phyloP scores from a whole-genome alignment of 371 early-diverging fungal genomes.

The Apophysomyces trapeziformis region DNA sequence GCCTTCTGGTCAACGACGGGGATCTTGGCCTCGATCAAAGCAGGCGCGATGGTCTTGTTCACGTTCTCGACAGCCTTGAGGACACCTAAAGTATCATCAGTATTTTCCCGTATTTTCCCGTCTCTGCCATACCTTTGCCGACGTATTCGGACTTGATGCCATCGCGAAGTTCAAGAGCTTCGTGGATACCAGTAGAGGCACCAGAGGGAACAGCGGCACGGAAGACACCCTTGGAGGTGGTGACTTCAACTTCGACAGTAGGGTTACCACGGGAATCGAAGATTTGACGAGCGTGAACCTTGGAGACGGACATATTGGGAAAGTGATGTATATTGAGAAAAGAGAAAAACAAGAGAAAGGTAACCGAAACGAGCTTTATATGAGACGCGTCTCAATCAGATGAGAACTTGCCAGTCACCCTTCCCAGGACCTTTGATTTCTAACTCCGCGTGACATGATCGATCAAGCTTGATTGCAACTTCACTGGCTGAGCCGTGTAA shows the following conservation, averaged over 20 bases:
- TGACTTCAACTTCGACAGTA: constrained; percentile 98
- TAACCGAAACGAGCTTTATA: constrained; percentile 7
- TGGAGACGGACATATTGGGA: constrained; percentile 61
- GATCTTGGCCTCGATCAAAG: constrained; percentile 73
- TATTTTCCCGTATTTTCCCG: constrained; percentile 11
- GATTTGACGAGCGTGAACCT: constrained; percentile 97
- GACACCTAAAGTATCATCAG: constrained; percentile 66
- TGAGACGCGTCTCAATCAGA: constrained; percentile 11
- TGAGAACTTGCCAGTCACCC: constrained; percentile 10
- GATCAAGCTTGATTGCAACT: not conserved
- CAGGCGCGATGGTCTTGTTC: constrained; percentile 85
- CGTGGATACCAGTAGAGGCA: constrained; percentile 98
- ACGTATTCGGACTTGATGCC: constrained; percentile 82
- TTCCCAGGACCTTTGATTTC: not conserved
- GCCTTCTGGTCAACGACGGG: constrained; percentile 85
- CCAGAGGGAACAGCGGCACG: constrained; percentile 98
- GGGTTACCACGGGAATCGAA: constrained; percentile 99
- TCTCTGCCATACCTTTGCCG: constrained; percentile 85
- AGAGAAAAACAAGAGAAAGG: constrained; percentile 13
- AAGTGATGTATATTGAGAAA: constrained; percentile 11
- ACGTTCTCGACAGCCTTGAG: constrained; percentile 93
- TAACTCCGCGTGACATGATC: constrained; percentile 10
- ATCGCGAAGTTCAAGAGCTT: constrained; percentile 98
- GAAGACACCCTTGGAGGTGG: constrained; percentile 87
- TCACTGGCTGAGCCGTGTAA: not conserved